Base-by-base conservation (phyloP, 2,329 filamentous ascomycete genomes). In the Pseudopyricularia cyperi region DNA sequence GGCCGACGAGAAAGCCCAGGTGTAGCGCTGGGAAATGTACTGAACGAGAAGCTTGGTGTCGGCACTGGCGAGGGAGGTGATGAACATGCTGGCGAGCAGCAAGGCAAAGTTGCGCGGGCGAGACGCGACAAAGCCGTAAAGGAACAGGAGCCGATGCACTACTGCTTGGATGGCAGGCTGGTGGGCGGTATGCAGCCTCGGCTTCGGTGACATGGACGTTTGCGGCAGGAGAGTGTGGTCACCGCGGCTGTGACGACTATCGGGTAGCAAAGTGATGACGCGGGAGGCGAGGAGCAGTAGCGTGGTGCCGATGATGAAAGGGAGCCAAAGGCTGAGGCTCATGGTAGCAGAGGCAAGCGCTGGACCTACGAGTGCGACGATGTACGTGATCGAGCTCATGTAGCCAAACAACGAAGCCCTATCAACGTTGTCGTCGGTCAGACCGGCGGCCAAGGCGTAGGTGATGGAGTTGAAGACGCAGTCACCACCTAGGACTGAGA, bases 401-500 rank as follows among this genome's bases (percentile, higher is more conserved):
- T 73, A 74, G 32, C 71, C 72, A 57, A 75, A 75, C 56, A 72
- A 74, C 2, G 71, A 70, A 8, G 72, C 71, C 7, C 72, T 71
- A 46, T 64, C 58, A 11, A 71, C 65, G 46, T 66, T 63, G 49
- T 75, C 70, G 5, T 72, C 67, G 0, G 71, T 70, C 22, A 72
- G 59, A 1, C 65, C 63, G 1, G 73, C 68, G 0, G 71, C 70
- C 5, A 75, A 64, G 1, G 69, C 61, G 50, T 74, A 75, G 2
- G 69, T 65, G 42, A 75, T 68, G 19, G 73, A 74, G 53, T 73
- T 74, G 57, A 76, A 71, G 14, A 75, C 71, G 26, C 72, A 75
- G 54, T 75, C 73, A 14, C 72, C 72, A 1, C 73, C 73, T 0
- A 76, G 63, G 1, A 74, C 55, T 0, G 72, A 74, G 1, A 74